Conservation (phyloP, 202 grass and related monocot genomes). For the Panicum virgatum region DNA sequence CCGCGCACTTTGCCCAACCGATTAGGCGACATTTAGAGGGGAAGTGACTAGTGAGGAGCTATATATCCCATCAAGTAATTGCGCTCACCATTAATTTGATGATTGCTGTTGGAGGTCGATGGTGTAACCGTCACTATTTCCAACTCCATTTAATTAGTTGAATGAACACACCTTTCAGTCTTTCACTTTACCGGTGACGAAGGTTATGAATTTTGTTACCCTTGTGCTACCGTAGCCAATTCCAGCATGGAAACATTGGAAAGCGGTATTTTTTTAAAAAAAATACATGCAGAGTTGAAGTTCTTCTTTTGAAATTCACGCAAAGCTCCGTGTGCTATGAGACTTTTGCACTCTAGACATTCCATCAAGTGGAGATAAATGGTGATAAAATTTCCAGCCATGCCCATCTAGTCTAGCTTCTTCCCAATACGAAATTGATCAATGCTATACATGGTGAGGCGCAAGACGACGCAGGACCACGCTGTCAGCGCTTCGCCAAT, state of each 20-base stretch:
- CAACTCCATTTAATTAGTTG: background rate
- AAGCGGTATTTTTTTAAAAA: background rate
- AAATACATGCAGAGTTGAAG: no score
- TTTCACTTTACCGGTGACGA: background rate
- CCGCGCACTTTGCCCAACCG: background rate
- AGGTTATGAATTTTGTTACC: background rate
- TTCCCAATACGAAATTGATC: background rate
- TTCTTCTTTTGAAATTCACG: background rate
- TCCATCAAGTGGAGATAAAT: background rate
- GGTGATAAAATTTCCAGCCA: background rate
- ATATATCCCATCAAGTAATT: slow-evolving; percentile 21
- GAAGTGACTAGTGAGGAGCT: background rate
- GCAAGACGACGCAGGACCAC: background rate
- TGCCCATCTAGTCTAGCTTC: background rate
- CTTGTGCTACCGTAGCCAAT: background rate
- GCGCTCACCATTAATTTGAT: background rate
- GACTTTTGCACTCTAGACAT: background rate
- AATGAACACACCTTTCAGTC: background rate
- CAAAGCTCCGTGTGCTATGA: background rate
- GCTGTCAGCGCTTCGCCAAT: background rate
- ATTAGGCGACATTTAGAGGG: slow-evolving; percentile 13
- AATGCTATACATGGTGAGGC: background rate
- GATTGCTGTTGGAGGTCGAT: background rate
- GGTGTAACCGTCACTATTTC: background rate
- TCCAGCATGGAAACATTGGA: background rate